A percentile compares a stretch with the other conserved stretches of the same genome.
Conservation (phyloP, 306 rosid genomes). For the Benincasa hispida region DNA sequence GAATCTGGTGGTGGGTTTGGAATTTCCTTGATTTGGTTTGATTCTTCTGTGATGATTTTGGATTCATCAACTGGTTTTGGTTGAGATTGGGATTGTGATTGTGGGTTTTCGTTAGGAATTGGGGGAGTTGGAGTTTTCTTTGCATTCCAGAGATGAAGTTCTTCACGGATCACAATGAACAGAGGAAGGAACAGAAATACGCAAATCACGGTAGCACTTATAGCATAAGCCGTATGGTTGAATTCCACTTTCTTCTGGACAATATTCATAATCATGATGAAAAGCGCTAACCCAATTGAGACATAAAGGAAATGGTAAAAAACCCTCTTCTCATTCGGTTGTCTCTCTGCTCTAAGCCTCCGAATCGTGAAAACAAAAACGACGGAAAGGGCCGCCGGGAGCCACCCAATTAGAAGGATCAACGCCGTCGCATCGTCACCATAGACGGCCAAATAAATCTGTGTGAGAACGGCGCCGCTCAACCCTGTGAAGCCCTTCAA, state of each 20-base stretch:
- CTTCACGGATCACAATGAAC: slow-evolving; percentile 21
- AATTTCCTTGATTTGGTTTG: background rate
- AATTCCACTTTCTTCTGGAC: slow-evolving; percentile 11
- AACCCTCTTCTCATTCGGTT: slow-evolving; percentile 19
- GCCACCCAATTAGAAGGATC: slow-evolving; percentile 38
- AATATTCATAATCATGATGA: slow-evolving; percentile 24
- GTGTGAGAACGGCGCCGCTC: slow-evolving; percentile 40
- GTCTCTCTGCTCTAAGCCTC: slow-evolving; percentile 11
- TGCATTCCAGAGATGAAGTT: slow-evolving; percentile 11
- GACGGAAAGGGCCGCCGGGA: slow-evolving; percentile 32
- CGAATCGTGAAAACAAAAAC: slow-evolving; percentile 28
- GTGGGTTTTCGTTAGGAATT: slow-evolving; percentile 5
- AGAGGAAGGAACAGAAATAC: slow-evolving; percentile 21
- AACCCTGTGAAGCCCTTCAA: slow-evolving; percentile 43
- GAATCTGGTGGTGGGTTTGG: background rate
- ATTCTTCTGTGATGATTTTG: background rate
- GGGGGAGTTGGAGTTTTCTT: background rate
- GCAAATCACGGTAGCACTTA: slow-evolving; percentile 13
- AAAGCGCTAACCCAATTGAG: slow-evolving; percentile 25
- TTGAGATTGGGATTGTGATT: background rate
- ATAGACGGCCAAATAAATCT: slow-evolving; percentile 31
- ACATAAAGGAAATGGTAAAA: slow-evolving; percentile 30
- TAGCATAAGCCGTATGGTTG: slow-evolving; percentile 19
- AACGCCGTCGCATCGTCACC: slow-evolving; percentile 31
- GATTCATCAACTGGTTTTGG: background rate